Conservation (phyloP, 139 green algal species). For the Chlamydomonas sphaeroides region DNA sequence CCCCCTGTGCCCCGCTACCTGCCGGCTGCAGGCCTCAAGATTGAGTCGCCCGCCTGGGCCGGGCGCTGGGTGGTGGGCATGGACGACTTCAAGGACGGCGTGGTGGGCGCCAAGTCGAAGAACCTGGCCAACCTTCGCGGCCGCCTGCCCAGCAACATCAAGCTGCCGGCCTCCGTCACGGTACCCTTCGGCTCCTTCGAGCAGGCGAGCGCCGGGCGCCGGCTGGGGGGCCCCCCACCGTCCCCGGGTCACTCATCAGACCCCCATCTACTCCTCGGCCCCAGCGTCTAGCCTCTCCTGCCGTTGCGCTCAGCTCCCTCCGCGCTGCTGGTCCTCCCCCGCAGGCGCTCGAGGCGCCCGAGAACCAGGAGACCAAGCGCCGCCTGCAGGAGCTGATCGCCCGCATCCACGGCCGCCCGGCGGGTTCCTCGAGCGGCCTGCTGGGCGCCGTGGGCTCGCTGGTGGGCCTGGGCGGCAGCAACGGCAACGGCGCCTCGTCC, state of each 20-base stretch:
- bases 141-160: constrained; percentile 88
- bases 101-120: constrained; percentile 97
- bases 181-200: constrained; percentile 97
- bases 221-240: too few species aligned
- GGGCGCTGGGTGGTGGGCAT: constrained; percentile 91
- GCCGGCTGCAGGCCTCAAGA: constrained; percentile 56
- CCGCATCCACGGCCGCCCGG: background rate
- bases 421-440: background rate
- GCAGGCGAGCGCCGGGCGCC: constrained; percentile 55
- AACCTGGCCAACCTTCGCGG: constrained; percentile 92
- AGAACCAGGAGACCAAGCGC: constrained; percentile 74
- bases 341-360: constrained; percentile 61
- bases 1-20: too few species aligned
- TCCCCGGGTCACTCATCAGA: too few species aligned
- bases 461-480: constrained; percentile 6
- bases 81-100: constrained; percentile 84
- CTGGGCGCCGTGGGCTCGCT: constrained; percentile 4
- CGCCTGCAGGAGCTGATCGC: constrained; percentile 53
- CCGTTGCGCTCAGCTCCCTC: background rate
- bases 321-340: background rate
- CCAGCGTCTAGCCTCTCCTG: background rate
- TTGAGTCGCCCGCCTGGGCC: constrained; percentile 72
- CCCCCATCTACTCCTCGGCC: too few species aligned
- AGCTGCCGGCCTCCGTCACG: constrained; percentile 89
- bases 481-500: background rate